A percentile compares a stretch with the other conserved stretches of the same genome.
Evolutionary conservation across 192 early-diverging fungal species (phyloP).

Genomic region (Backusella circina): DNA sequence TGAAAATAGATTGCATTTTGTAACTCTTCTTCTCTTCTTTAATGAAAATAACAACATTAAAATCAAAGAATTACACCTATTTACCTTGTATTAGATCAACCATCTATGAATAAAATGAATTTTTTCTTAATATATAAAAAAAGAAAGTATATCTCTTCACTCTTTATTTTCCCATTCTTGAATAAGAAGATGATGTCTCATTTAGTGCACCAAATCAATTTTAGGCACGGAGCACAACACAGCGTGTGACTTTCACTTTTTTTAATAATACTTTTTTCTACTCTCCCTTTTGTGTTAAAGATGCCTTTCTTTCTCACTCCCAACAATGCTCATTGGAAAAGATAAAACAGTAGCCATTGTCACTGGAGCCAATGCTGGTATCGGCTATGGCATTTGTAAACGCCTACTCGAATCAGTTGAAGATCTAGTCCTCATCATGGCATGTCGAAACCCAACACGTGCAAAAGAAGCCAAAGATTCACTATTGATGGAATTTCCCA

Average conservation of each 20-base stretch:
- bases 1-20: neutral
- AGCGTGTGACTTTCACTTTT: neutral
- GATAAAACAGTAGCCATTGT: constrained; percentile 39
- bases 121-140: no score
- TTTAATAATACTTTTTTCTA: neutral
- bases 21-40: neutral
- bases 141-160: no score
- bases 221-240: neutral
- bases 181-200: no score
- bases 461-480: constrained; percentile 37
- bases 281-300: neutral
- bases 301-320: neutral
- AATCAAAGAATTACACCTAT: neutral
- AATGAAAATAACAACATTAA: neutral
- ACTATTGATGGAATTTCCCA: constrained; percentile 32
- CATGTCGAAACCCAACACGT: constrained; percentile 46
- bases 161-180: no score
- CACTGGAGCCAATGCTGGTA: constrained; percentile 50
- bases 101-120: no score
- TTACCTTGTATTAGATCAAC: neutral
- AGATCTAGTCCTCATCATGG: constrained; percentile 40
- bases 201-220: neutral
- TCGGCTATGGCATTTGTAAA: constrained; percentile 53
- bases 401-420: constrained; percentile 32
- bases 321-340: neutral